Percentiles rank a stretch among this genome's conserved stretches.
phyloP scores from a whole-genome alignment of 257 asterid genomes.

The Nicotiana otophora region DNA sequence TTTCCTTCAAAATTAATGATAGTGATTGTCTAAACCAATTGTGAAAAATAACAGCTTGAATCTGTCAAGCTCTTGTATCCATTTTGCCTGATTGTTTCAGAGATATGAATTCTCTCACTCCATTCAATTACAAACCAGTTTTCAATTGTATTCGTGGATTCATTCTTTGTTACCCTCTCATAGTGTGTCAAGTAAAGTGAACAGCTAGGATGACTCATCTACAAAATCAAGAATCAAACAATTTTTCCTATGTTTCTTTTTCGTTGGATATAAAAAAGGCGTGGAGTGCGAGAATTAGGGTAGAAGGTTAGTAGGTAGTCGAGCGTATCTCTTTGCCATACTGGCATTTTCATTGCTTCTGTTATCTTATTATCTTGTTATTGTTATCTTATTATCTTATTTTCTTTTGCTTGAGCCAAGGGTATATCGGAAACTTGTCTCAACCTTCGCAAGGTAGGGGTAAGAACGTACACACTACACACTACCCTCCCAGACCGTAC shows the following conservation, averaged over 20 bases:
- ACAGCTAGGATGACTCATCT: background rate
- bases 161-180: background rate
- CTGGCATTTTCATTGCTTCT: too few relatives aligned
- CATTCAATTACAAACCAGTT: background rate
- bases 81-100: background rate
- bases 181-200: background rate
- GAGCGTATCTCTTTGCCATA: too few relatives aligned
- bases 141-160: background rate
- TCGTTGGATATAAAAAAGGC: too few relatives aligned
- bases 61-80: slow-evolving; percentile 7
- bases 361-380: too few relatives aligned
- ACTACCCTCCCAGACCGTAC: too few relatives aligned
- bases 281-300: too few relatives aligned
- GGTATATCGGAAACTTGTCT: too few relatives aligned
- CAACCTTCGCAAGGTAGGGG: too few relatives aligned
- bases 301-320: too few relatives aligned
- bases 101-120: background rate
- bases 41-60: background rate
- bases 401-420: too few relatives aligned
- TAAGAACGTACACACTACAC: too few relatives aligned
- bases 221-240: background rate
- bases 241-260: background rate
- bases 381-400: too few relatives aligned
- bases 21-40: background rate
- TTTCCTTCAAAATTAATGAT: background rate